Base-by-base conservation (phyloP, 2,329 filamentous ascomycete species). In the Dothistroma pini region DNA sequence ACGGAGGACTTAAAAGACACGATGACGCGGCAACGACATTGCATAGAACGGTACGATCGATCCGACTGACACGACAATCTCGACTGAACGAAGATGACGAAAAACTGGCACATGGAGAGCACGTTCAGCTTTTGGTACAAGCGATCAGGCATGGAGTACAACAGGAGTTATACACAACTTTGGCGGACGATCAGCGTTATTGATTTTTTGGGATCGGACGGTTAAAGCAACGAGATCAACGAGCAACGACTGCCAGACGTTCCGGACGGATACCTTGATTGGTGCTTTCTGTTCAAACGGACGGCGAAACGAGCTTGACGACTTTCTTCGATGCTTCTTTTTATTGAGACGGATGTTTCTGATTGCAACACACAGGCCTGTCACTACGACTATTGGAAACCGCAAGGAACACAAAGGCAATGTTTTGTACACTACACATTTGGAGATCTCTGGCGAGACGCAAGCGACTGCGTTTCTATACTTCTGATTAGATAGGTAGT, bases 1-100 rank as follows among this genome's bases (percentile, higher is more conserved):
- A 57, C 58, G 19, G 60, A 51, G 47, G 60, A 55, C 54, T n/a
- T 19, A 62, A 64, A 64, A 62, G 29, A 64, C 56, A 59, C 41
- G 62, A 59, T 44, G 56, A 29, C 54, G 53, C 49, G 58, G 54
- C 25, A 54, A 64, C 54, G 54, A 55, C n/a, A 58, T 44, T 35
- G 49, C 47, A 52, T 25, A 57, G 21, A 51, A 56, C 54, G 48
- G 54, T 44, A 56, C 54, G 19, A 47, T 5, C 21, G 50, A 47
- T 31, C 41, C 54, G 44, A 49, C n/a, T 29, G 21, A 16, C 19
- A 56, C 19, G 38, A 47, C 12, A 19, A 44, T 48, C 47, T 50
- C 19, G 29, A 51, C 47, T 50, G 44, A 38, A 51, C 22, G 44
- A 55, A 57, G 25, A 50, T 35, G 55, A 57, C 31, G 55, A 57